Base-by-base conservation (phyloP, 108 stramenopile species). In the Skeletonema potamos region DNA sequence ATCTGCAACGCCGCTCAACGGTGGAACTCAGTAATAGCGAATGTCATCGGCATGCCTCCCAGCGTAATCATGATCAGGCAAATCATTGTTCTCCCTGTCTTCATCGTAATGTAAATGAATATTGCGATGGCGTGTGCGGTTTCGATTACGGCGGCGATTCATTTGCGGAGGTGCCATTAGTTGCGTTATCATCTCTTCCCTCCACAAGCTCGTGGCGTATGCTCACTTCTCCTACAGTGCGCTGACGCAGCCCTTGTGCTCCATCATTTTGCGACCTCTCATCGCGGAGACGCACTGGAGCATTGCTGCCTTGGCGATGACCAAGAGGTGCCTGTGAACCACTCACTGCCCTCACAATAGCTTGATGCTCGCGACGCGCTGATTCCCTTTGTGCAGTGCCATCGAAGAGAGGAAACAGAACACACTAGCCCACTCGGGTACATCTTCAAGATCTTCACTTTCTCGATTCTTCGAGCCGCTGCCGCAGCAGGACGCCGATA, bases 251-350 rank as follows among this genome's bases (percentile, higher is more conserved):
- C 20, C 2, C 54, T 7, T 18, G 22, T n/a, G 24, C n/a, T 6
- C 29, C 51, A 34, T 57, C 32, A 3, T 68, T 54, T 12, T 12
- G 8, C 1, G 66, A 27, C 10, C 12, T 36, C 30, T 68, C 66
- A 15, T 22, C n/a, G 17, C 54, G 1, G 18, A 68, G 54, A 10
- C 34, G 51, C 8, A 33, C 66, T 26, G 30, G 54, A 27, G 8
- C 32, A 36, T 33, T 9, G 24, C 17, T 28, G 15, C 32, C 32
- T 2, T 8, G 7, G 32, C 12, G 54, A 5, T 10, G 13, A 8
- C 66, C 66, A 1, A 68, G 66, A 56, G 66, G 54, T 32, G 66
- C 66, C 54, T 68, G 66, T 3, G n/a, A 8, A 46, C 66, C 66
- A 20, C 15, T 0, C 6, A 34, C 34, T 0, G 6, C 34, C 5